These are phyloP conservation scores for Oryza meridionalis DNA, from an alignment of 176 grass and related monocot genomes.

Conservation along the genomic window DNA sequence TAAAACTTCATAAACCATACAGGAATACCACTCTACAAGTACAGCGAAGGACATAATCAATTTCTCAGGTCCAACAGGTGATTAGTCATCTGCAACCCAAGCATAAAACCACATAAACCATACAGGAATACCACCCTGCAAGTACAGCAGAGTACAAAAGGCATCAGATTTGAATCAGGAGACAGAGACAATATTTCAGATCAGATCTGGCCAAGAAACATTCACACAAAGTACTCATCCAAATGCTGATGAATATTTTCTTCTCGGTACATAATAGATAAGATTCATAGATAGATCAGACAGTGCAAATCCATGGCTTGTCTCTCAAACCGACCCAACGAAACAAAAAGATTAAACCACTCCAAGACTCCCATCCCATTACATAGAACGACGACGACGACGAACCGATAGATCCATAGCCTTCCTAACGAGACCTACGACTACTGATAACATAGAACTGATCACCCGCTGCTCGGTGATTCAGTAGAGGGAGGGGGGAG, in stretches of 20 bases:
- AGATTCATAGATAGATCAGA: neutral
- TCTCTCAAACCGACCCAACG: neutral
- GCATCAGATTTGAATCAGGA: neutral
- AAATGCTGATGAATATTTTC: neutral
- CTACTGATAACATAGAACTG: neutral
- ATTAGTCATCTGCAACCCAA: no score
- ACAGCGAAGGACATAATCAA: no score
- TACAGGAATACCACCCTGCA: no score
- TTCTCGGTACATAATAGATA: neutral
- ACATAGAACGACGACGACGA: neutral
- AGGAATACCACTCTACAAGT: no score
- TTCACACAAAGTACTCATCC: neutral
- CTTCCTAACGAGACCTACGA: neutral
- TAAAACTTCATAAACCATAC: no score
- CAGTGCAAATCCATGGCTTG: neutral
- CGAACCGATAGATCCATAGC: neutral
- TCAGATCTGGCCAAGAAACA: neutral
- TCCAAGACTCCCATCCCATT: neutral
- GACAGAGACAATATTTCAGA: neutral
- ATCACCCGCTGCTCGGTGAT: neutral
- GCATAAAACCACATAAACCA: no score
- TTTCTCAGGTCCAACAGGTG: no score
- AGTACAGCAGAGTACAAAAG: neutral
- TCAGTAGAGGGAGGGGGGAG: neutral
- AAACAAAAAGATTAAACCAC: neutral